A percentile compares a stretch with the other conserved stretches of the same genome.
Conservation (phyloP, 768 basidiomycete genomes). For the Tephrocybe sp. region DNA sequence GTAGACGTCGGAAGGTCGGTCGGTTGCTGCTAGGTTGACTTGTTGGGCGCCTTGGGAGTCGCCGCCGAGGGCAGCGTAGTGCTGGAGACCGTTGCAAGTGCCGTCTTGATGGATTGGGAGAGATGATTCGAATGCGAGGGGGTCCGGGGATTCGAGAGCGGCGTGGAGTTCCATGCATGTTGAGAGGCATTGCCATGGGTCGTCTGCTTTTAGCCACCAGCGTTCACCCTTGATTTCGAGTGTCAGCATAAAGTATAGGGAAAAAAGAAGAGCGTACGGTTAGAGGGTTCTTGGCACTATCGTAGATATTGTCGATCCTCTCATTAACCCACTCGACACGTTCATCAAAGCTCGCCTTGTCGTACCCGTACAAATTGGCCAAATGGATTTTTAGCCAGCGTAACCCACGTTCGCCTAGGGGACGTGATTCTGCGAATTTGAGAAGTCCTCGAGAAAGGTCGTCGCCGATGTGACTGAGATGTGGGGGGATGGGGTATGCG, state of each 20-base stretch:
- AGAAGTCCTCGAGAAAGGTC: constrained; percentile 88
- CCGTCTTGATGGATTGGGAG: constrained; percentile 98
- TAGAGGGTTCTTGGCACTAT: constrained; percentile 79
- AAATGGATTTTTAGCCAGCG: constrained; percentile 96
- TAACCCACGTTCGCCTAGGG: constrained; percentile 80
- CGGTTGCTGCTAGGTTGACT: constrained; percentile 84
- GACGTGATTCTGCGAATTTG: constrained; percentile 74
- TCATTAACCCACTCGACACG: constrained; percentile 77
- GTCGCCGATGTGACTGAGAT: constrained; percentile 94
- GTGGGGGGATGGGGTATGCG: constrained; percentile 94
- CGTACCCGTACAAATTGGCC: constrained; percentile 89
- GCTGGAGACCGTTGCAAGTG: constrained; percentile 97
- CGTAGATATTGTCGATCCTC: constrained; percentile 73
- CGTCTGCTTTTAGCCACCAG: constrained; percentile 93
- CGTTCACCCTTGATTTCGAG: constrained; percentile 54
- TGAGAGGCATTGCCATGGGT: constrained; percentile 97
- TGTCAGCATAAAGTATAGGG: not conserved
- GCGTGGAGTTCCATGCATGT: constrained; percentile 85
- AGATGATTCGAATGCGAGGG: constrained; percentile 55
- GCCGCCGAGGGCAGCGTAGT: constrained; percentile 97
- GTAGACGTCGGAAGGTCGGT: constrained; percentile 93
- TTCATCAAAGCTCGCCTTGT: constrained; percentile 93
- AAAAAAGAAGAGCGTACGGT: constrained; percentile 40
- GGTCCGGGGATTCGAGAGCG: constrained; percentile 72
- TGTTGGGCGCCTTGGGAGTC: constrained; percentile 85